Evolutionary conservation across 2,329 filamentous ascomycete genomes (phyloP), one percentile per base, ranked within the genome.

Genomic region (Ceratocystis variospora): DNA sequence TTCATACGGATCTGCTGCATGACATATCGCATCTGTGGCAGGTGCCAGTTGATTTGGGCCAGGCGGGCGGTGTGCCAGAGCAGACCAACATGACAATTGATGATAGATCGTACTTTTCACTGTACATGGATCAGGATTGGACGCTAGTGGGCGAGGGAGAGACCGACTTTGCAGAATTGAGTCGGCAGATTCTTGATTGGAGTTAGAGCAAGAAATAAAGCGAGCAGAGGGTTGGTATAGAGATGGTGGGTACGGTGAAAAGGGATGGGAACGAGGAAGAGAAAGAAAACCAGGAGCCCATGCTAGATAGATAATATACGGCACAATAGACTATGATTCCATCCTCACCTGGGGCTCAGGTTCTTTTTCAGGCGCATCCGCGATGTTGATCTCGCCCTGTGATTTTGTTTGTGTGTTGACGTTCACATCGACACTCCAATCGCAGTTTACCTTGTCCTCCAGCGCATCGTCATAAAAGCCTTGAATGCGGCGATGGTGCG

Each of bases 381-480:
- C 62, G 25, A 15, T 5, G 50, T 15, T 28, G 50, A 5, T 28
- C 50, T 25, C n/a, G 15, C 4, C 25, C 22, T 15, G 50, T 25
- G 50, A 31, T 25, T 15, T 15, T n/a, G 19, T 61, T 59, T 57
- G 50, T 31, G 17, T 45, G 28, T 64, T 25, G 25, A 37, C n/a
- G 10, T 33, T 41, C 48, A 48, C 46, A 15, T 59, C 28, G 1
- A 62, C 33, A 0, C 72, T 76, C 81, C 81, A 84, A 31, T 79
- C 77, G 2, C 75, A 72, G 70, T 78, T 74, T 66, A 84, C 80
- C 64, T 77, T 77, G 1, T 72, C 70, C 8, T 75, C 72, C 37
- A 81, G 72, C 63, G 76, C 79, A 2, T 77, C 76, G 67, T 83
- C 77, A 68, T 82, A 84, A 1, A 79, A 74, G 3, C 82, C 82